Evolutionary conservation across 108 stramenopile species (phyloP).

Genomic region (Nitzschia palea): DNA sequence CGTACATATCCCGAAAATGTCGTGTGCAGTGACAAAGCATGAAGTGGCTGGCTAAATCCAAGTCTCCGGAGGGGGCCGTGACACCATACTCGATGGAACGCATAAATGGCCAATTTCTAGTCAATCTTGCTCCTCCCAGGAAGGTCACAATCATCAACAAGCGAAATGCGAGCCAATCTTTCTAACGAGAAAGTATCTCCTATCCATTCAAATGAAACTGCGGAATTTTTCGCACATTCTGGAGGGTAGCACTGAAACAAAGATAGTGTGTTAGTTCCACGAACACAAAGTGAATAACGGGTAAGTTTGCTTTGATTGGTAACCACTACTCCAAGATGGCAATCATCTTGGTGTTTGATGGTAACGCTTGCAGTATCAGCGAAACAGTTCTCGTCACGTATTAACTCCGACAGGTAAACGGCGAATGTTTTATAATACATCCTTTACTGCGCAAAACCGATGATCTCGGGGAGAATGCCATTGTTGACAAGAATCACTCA

Average conservation of each 20-base stretch:
- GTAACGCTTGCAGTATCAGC: conserved; percentile 18
- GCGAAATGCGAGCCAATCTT: too few relatives aligned
- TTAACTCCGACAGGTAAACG: conserved; percentile 30
- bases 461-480: too few relatives aligned
- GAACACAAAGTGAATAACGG: background rate
- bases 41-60: background rate
- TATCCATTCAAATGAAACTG: background rate
- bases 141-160: too few relatives aligned
- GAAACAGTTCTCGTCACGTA: conserved; percentile 25
- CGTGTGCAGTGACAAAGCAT: background rate
- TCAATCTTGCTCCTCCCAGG: too few relatives aligned
- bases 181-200: background rate
- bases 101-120: too few relatives aligned
- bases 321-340: background rate
- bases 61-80: background rate
- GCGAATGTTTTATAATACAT: conserved; percentile 24
- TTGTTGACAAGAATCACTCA: too few relatives aligned
- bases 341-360: too few relatives aligned
- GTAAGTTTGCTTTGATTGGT: background rate
- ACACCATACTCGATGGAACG: too few relatives aligned
- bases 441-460: conserved; percentile 20
- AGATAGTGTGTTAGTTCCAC: background rate
- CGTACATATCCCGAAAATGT: background rate
- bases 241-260: background rate
- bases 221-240: background rate